These are phyloP conservation scores for Hygrocybe punicea DNA, from an alignment of 768 basidiomycete genomes.

Conservation along the genomic window DNA sequence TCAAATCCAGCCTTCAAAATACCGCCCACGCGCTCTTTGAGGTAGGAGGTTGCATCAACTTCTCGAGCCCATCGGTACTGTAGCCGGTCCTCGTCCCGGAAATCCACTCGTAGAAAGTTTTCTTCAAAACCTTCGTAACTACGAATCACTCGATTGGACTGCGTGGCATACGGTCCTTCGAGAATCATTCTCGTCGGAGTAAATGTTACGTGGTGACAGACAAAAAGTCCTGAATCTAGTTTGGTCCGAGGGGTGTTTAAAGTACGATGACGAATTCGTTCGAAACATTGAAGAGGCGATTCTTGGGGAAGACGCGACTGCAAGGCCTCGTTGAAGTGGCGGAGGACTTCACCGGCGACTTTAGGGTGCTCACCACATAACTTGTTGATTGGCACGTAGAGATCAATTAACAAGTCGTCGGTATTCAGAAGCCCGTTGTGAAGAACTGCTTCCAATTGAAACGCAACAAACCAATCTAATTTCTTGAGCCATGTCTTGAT, in stretches of 20 bases:
- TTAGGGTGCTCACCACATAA: constrained; percentile 34
- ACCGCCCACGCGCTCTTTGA: constrained; percentile 56
- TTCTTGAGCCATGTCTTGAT: constrained; percentile 43
- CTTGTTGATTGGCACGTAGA: constrained; percentile 44
- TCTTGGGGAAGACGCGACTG: constrained; percentile 39
- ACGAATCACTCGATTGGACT: constrained; percentile 80
- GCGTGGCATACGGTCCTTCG: constrained; percentile 71
- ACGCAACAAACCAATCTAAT: constrained; percentile 65
- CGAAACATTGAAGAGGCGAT: constrained; percentile 46
- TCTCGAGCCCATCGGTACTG: constrained; percentile 68
- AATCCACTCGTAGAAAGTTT: constrained; percentile 77
- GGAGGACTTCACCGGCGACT: constrained; percentile 40
- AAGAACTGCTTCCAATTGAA: constrained; percentile 71
- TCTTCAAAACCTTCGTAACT: constrained; percentile 57
- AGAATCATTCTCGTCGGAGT: constrained; percentile 71
- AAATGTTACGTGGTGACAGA: constrained; percentile 72
- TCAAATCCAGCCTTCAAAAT: constrained; percentile 61
- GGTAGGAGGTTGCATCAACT: constrained; percentile 55
- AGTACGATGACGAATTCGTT: constrained; percentile 32
- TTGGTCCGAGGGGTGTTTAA: constrained; percentile 17
- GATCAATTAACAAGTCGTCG: constrained; percentile 43
- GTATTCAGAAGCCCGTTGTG: constrained; percentile 62
- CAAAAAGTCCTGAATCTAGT: constrained; percentile 44
- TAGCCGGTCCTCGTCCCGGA: constrained; percentile 79
- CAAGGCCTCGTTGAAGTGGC: constrained; percentile 51